phyloP scores from a whole-genome alignment of 345 rosid genomes.

The Acer saccharum region DNA sequence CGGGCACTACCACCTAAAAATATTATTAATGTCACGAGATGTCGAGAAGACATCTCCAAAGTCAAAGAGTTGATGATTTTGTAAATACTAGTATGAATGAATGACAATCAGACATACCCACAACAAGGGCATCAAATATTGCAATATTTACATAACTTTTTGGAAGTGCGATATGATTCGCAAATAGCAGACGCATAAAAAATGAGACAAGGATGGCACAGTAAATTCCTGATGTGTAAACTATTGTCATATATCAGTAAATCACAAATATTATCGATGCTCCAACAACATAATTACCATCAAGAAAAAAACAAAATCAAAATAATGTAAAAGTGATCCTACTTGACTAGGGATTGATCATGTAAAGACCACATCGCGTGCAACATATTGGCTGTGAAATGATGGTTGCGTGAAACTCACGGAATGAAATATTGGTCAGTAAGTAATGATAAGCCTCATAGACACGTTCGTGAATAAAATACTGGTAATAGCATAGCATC shows the following conservation, averaged over 20 bases:
- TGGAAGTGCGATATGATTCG: background rate
- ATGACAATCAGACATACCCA: background rate
- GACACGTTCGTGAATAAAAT: constrained; percentile 12
- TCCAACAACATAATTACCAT: constrained; percentile 4
- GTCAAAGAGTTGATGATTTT: constrained; percentile 11
- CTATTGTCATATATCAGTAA: background rate
- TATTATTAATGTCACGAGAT: background rate
- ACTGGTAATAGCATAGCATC: constrained; percentile 9
- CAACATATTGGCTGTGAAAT: constrained; percentile 15
- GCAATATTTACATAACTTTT: background rate
- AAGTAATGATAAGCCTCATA: constrained; percentile 1
- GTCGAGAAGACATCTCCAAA: constrained; percentile 9
- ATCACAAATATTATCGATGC: background rate
- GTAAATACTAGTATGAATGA: background rate
- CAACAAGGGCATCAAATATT: background rate
- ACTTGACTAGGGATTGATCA: constrained; percentile 6
- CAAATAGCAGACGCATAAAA: background rate
- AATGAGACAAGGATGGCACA: background rate
- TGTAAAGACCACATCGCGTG: background rate
- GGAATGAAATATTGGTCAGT: constrained; percentile 1
- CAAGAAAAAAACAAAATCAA: background rate
- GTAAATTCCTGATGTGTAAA: background rate
- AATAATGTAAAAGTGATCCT: background rate
- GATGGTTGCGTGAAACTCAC: constrained; percentile 4
- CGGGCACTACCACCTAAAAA: constrained; percentile 22